phyloP scores from a whole-genome alignment of 2,329 filamentous ascomycete species.

The Penicillium sp. region DNA sequence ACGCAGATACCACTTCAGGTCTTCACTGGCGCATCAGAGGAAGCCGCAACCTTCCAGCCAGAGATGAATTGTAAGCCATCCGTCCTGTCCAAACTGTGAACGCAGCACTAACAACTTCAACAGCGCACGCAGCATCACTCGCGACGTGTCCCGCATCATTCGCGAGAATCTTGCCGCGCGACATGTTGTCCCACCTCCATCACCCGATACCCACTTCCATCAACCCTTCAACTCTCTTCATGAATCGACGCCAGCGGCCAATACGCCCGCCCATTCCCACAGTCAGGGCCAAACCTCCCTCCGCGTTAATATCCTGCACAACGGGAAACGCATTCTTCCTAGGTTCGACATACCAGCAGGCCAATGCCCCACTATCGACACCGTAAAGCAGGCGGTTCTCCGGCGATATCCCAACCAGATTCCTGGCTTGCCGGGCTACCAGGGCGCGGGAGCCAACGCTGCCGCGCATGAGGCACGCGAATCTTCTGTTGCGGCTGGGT shows the following conservation, averaged over 20 bases:
- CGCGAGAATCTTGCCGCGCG: slow-evolving; percentile 36
- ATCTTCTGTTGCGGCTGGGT: slow-evolving; percentile 22
- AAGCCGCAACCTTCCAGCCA: slow-evolving; percentile 27
- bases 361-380: slow-evolving; percentile 36
- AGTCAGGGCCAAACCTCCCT: slow-evolving; percentile 30
- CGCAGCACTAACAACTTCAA: slow-evolving; percentile 21
- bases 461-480: slow-evolving; percentile 19
- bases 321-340: slow-evolving; percentile 42
- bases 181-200: slow-evolving; percentile 16
- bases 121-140: slow-evolving; percentile 44
- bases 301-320: slow-evolving; percentile 39
- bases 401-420: slow-evolving; percentile 35
- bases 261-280: slow-evolving; percentile 3
- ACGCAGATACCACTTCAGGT: slow-evolving; percentile 31
- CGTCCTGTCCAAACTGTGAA: neutral
- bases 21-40: slow-evolving; percentile 42
- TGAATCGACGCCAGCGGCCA: neutral
- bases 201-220: slow-evolving; percentile 17
- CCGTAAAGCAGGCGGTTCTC: slow-evolving; percentile 32
- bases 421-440: slow-evolving; percentile 21
- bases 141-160: slow-evolving; percentile 44
- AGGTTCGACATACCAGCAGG: slow-evolving; percentile 38
- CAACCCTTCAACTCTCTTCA: slow-evolving; percentile 17
- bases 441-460: slow-evolving; percentile 9
- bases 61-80: slow-evolving; percentile 43